These are phyloP conservation scores for Penstemon davidsonii DNA, from an alignment of 257 asterid genomes.

Conservation along the genomic window DNA sequence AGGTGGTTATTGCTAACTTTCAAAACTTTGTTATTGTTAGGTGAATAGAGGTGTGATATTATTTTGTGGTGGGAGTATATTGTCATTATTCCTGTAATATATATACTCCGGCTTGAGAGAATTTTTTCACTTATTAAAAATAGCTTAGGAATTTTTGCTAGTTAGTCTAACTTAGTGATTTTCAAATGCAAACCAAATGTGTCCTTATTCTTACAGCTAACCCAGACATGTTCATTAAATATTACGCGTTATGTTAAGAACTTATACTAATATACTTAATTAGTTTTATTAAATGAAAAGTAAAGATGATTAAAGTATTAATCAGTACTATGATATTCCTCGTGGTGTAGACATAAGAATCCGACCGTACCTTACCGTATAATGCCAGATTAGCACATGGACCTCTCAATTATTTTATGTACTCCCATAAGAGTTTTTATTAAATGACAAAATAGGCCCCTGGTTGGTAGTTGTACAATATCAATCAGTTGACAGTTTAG, in stretches of 20 bases:
- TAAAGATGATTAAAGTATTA: not conserved
- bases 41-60: no score
- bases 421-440: not conserved
- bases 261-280: conserved; percentile 19
- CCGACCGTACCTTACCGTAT: conserved; percentile 60
- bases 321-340: not conserved
- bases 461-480: not conserved
- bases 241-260: conserved; percentile 21
- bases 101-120: no score
- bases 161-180: no score
- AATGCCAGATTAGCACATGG: conserved; percentile 37
- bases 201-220: conserved; percentile 15
- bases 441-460: conserved; percentile 25
- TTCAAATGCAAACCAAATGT: not conserved
- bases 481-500: conserved; percentile 30
- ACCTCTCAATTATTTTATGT: conserved; percentile 23
- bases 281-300: not conserved
- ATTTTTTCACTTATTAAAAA: no score
- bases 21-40: no score
- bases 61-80: no score
- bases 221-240: conserved; percentile 28
- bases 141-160: no score
- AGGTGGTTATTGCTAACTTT: no score
- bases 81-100: no score
- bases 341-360: conserved; percentile 20